Evolutionary conservation across 495 filamentous ascomycete species (phyloP), one percentile per base, ranked within the genome.

Genomic region (Penicillium daleae): DNA sequence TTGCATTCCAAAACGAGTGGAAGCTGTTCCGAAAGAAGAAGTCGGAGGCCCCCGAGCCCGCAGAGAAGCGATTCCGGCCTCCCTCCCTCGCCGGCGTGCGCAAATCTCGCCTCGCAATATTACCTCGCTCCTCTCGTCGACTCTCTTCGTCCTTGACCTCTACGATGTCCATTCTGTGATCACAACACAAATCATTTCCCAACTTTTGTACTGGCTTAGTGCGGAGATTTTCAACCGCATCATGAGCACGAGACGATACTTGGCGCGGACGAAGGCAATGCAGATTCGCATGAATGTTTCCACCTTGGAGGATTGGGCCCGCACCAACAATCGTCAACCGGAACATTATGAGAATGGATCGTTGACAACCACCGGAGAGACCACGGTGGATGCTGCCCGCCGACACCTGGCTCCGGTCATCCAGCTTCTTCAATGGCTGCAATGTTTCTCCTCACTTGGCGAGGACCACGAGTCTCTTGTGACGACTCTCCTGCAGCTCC

Each of bases 211-310:
- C 76, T 99, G 95, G 95, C 83, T 99, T 15, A 89, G 95, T 2
- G 93, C 94, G 0, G 95, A 99, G 71, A 85, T 98, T 15, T 99
- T 99, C 80, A 99, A 99, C 72, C 92, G 96, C 61, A 92, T 98
- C 71, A 93, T 98, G 88, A 93, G 90, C 15, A 97, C 93, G 63
- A 89, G 92, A 59, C 92, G 93, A 73, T 99, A 97, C 69, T 85
- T 99, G 7, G 93, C 95, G 6, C 87, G 95, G 32, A 99, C 95
- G 15, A 99, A 99, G 74, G 95, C 95, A 6, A 98, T 99, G 95
- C 96, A 99, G 69, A 97, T 99, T 62, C 92, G 95, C 62, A 97
- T 99, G 92, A 99, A 99, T 72, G 87, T 98, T 27, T 98, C 95
- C 4, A 86, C 85, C 2, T 81, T 99, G 46, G 95, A 99, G 74